Evolutionary conservation across 106 monocot species (phyloP), one percentile per base, ranked within the genome.

Genomic region (Allium sativum): DNA sequence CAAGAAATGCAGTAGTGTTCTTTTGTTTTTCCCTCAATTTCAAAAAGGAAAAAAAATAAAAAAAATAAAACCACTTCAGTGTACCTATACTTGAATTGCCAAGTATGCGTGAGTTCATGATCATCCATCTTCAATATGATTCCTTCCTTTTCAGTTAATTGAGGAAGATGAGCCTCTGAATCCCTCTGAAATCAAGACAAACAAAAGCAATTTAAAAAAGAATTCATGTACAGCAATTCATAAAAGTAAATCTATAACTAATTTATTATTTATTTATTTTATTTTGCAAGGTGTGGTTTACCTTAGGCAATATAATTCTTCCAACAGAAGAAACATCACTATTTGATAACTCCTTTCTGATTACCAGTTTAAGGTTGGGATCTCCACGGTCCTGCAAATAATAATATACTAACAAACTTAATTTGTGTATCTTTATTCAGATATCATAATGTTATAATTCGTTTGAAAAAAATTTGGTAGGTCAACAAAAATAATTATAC

Each of bases 81-180:
- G 73, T 61, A 81, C 84, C 84, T 81, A 58, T 81, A 84, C 53
- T 84, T 89, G 61, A 89, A 89, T 59, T 68, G 73, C 89, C 89
- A 89, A 21, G 73, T 65, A 21, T 61, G 52, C 21, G 65, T 68
- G 58, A 81, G 61, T n/a, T 44, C 22, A 43, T 79, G 15, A 50
- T 89, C 89, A 42, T 66, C 42, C 84, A 89, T 82, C 16, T 50
- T 51, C 57, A 90, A 52, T 1, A 55, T 7, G 12, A 79, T 52
- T 43, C 76, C 71, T 0, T 76, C 81, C 44, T 71, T 76, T 58
- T 82, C 67, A 48, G n/a, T 47, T 48, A 90, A 69, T 13, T 53
- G 63, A 55, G 84, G 85, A 61, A 85, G 73, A 63, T 77, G 67
- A 48, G 77, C 68, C 58, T 90, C 89, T 45, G 89, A 84, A 2